Evolutionary conservation across 2,329 filamentous ascomycete genomes (phyloP).

Genomic region (Pestalotiopsis sp.): DNA sequence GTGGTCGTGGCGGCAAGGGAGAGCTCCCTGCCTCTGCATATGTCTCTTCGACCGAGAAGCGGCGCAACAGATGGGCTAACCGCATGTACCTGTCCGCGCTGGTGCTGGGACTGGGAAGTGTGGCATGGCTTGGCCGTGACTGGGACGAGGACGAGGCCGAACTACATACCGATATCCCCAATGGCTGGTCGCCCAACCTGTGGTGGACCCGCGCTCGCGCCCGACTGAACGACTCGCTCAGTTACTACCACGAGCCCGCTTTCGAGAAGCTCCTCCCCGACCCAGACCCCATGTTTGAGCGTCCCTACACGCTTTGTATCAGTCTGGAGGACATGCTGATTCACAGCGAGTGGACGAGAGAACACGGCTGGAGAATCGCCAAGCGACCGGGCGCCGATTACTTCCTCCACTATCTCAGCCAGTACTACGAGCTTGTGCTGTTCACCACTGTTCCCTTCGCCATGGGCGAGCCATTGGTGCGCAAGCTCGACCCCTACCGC

Average conservation of each 20-base stretch:
- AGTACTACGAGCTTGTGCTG: slow-evolving; percentile 97
- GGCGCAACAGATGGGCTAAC: slow-evolving; percentile 76
- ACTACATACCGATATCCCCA: slow-evolving; percentile 71
- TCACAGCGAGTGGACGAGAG: slow-evolving; percentile 91
- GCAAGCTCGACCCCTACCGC: slow-evolving; percentile 92
- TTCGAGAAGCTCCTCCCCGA: slow-evolving; percentile 92
- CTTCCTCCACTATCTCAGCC: slow-evolving; percentile 93
- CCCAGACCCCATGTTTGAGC: slow-evolving; percentile 75
- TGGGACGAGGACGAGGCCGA: slow-evolving; percentile 82
- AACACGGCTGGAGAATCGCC: slow-evolving; percentile 93
- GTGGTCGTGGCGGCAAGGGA: slow-evolving; percentile 56
- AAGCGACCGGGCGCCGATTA: slow-evolving; percentile 97
- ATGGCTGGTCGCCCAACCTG: slow-evolving; percentile 73
- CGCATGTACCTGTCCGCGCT: slow-evolving; percentile 70
- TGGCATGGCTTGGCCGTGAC: slow-evolving; percentile 81
- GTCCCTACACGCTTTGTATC: slow-evolving; percentile 90
- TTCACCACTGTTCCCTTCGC: slow-evolving; percentile 88
- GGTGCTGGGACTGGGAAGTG: slow-evolving; percentile 56
- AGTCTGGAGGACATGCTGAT: slow-evolving; percentile 93
- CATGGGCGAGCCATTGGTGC: slow-evolving; percentile 83
- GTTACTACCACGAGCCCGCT: slow-evolving; percentile 94
- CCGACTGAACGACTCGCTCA: slow-evolving; percentile 74
- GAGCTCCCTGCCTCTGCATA: slow-evolving; percentile 81
- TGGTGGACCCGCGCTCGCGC: slow-evolving; percentile 84
- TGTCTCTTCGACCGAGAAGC: slow-evolving; percentile 86